Evolutionary conservation across 2,329 filamentous ascomycete species (phyloP).

Genomic region (Ophiostoma himal-ulmi): DNA sequence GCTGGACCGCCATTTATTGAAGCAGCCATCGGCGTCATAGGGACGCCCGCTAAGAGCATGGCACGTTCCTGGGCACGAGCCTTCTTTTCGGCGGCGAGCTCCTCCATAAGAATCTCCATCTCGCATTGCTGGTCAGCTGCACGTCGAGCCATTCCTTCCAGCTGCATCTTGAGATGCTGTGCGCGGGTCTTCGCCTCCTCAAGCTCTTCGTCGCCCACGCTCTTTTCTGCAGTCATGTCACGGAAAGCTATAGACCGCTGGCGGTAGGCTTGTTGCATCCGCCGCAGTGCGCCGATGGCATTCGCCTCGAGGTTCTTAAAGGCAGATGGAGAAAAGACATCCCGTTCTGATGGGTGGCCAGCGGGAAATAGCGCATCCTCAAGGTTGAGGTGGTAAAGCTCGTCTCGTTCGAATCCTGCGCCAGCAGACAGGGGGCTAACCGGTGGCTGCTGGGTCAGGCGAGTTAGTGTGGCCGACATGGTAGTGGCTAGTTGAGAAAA

Average conservation of each 20-base stretch:
- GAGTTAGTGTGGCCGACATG: constrained; percentile 41
- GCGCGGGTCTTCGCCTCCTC: constrained; percentile 51
- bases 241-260: constrained; percentile 45
- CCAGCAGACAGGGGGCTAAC: constrained; percentile 21
- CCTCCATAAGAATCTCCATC: constrained; percentile 41
- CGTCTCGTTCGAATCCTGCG: constrained; percentile 39
- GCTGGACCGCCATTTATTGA: not conserved
- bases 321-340: constrained; percentile 52
- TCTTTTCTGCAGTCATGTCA: constrained; percentile 50
- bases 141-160: constrained; percentile 53
- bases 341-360: constrained; percentile 38
- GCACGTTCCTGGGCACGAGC: constrained; percentile 38
- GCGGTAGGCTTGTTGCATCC: constrained; percentile 55
- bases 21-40: constrained; percentile 16
- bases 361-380: constrained; percentile 49
- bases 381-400: constrained; percentile 52
- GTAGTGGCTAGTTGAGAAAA: constrained; percentile 45
- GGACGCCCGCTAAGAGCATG: constrained; percentile 29
- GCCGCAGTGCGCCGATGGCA: constrained; percentile 49
- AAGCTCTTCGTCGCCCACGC: constrained; percentile 49
- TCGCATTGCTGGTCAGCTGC: constrained; percentile 49
- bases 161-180: constrained; percentile 51
- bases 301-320: constrained; percentile 58
- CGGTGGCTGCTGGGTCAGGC: constrained; percentile 31
- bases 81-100: constrained; percentile 47